A percentile compares a stretch with the other conserved stretches of the same genome.
These are phyloP conservation scores for Ustilago nuda DNA, from an alignment of 1,284 basidiomycete species.

Conservation along the genomic window DNA sequence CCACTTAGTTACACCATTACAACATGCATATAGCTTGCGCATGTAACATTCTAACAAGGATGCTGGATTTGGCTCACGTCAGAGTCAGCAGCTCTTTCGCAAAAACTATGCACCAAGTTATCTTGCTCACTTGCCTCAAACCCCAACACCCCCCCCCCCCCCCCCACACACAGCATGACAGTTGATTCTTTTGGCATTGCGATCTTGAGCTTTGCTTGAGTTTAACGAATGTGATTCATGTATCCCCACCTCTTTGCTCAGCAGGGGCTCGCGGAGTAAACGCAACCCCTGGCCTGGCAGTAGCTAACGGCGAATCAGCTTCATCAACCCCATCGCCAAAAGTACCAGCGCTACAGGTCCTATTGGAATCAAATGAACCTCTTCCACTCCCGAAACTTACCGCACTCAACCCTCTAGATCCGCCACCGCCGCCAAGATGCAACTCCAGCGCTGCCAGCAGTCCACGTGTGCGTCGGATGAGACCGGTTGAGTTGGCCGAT, in stretches of 20 bases:
- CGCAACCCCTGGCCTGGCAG: background rate
- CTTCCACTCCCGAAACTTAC: conserved; percentile 11
- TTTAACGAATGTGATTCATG: background rate
- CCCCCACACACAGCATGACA: background rate
- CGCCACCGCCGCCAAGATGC: conserved; percentile 5
- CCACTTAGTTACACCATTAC: no score
- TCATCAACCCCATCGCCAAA: conserved; percentile 16
- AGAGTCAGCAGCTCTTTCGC: background rate
- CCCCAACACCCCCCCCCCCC: no score
- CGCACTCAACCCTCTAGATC: background rate
- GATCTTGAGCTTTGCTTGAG: background rate
- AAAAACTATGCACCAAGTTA: background rate
- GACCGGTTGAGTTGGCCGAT: conserved; percentile 16
- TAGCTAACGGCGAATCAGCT: conserved; percentile 3
- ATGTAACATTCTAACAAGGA: no score
- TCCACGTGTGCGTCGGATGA: conserved; percentile 12
- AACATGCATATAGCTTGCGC: no score
- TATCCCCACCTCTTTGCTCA: background rate
- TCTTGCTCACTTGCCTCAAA: background rate
- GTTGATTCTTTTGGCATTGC: background rate
- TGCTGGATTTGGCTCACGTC: conserved; percentile 14
- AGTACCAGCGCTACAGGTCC: conserved; percentile 28
- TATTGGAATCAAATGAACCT: conserved; percentile 17
- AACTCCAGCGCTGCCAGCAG: conserved; percentile 16
- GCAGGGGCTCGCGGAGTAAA: background rate